Base-by-base conservation (phyloP, 164 flowering plant genomes). In the Chimonanthus salicifolius region DNA sequence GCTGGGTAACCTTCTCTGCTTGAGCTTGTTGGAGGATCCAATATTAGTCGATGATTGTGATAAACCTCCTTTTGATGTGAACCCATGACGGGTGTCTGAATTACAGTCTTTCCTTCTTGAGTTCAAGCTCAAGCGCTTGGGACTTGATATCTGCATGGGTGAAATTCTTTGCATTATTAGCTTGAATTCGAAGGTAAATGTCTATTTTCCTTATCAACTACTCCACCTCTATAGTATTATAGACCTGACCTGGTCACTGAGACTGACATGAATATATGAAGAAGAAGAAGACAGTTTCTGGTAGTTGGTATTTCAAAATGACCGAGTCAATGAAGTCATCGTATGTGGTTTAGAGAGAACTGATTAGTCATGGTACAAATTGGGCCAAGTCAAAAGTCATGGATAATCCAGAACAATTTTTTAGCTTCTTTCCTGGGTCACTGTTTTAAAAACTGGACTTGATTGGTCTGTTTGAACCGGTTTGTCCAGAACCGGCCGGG, bases 1-100 rank as follows among this genome's bases (percentile, higher is more conserved):
- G 60, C 58, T 63, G 44, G 76, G 48, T 3, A 4, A 49, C 62
- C 63, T 16, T 16, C 81, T 78, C 50, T 48, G 68, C 49, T 72
- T 49, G 66, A 51, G 2, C 70, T 63, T 76, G 50, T 45, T 67
- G 21, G 51, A 65, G 49, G 5, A 15, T 6, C 5, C 49, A 67
- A 15, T 8, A 64, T 49, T 9, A 11, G 45, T 2, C n/a, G 71
- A 49, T 46, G 68, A n/a, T 16, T 50, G 58, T 48, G 72, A 50
- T 11, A 62, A 18, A 18, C 20, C 20, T 2, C 1, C 10, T 7
- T 7, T 51, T 51, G 64, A 10, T 10, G 64, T n/a, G 49, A 20
- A 58, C 18, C 18, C 9, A 47, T 3, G 58, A 62, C 7, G 11
- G 60, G 72, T 69, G 58, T 8, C 60, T 3, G 62, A 51, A 13